These are phyloP conservation scores for Xylaria nigripes DNA, from an alignment of 495 filamentous ascomycete genomes.

Conservation along the genomic window DNA sequence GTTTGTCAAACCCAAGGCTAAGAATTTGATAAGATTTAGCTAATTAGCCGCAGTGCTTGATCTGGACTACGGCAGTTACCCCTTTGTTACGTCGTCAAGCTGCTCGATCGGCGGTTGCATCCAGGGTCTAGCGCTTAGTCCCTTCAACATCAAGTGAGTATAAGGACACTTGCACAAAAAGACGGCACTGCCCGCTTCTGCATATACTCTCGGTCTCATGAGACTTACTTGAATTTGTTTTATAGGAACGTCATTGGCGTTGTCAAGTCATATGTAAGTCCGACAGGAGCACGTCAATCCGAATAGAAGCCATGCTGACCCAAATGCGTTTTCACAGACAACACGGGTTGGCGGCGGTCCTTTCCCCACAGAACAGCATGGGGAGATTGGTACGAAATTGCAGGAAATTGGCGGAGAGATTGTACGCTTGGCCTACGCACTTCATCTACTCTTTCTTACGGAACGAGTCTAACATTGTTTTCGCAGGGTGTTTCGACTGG, in stretches of 20 bases:
- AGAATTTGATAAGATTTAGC: neutral
- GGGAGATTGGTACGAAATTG: constrained; percentile 40
- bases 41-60: constrained; percentile 30
- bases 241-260: constrained; percentile 61
- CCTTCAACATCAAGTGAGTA: constrained; percentile 35
- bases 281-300: constrained; percentile 9
- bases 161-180: constrained; percentile 14
- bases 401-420: constrained; percentile 37
- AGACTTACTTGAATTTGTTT: constrained; percentile 18
- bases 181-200: neutral
- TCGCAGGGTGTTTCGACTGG: constrained; percentile 75
- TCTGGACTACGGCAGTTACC: constrained; percentile 58
- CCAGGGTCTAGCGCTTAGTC: constrained; percentile 56
- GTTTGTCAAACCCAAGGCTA: constrained; percentile 20
- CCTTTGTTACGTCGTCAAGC: constrained; percentile 75
- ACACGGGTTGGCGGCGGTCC: constrained; percentile 71
- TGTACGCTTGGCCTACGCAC: constrained; percentile 1
- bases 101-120: constrained; percentile 70
- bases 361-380: constrained; percentile 75
- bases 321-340: constrained; percentile 28
- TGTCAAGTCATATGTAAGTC: constrained; percentile 58
- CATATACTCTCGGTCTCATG: constrained; percentile 14
- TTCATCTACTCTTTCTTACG: neutral
- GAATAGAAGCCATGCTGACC: neutral
- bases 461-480: neutral